These are phyloP conservation scores for Exophiala sp. DNA, from an alignment of 2,329 filamentous ascomycete species.

Conservation along the genomic window DNA sequence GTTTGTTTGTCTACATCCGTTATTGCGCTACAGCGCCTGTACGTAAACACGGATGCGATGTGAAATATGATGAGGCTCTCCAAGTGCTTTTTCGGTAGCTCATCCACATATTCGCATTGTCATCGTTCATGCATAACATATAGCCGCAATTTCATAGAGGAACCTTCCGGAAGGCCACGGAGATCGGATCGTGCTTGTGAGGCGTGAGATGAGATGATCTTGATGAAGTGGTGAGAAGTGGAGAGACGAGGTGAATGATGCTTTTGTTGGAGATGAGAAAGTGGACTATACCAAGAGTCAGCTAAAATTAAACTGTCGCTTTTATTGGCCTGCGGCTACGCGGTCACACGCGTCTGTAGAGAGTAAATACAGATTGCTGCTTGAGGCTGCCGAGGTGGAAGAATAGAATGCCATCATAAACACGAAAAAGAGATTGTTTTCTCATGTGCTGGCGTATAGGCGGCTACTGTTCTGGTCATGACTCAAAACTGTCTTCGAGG, in stretches of 20 bases:
- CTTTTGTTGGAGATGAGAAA: not conserved
- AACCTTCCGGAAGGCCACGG: not conserved
- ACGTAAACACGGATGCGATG: not conserved
- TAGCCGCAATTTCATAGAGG: not conserved
- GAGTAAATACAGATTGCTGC: not conserved
- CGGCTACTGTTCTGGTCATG: no score
- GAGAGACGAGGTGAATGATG: not conserved
- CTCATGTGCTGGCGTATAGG: no score
- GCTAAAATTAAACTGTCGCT: not conserved
- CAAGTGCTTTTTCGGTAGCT: no score
- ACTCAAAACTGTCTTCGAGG: no score
- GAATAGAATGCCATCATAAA: not conserved
- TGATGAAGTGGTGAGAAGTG: conserved; percentile 10
- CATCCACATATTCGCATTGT: no score
- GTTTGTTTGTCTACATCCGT: no score
- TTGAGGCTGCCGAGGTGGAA: no score
- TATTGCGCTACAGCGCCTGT: no score
- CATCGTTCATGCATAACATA: no score
- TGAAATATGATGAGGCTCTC: not conserved
- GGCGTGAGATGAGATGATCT: conserved; percentile 14
- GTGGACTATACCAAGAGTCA: not conserved
- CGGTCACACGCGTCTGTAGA: not conserved
- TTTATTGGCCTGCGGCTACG: not conserved
- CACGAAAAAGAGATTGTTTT: not conserved
- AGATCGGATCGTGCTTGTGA: not conserved